Evolutionary conservation across 23 red algal species (phyloP).

Genomic region (Gracilaria domingensis): DNA sequence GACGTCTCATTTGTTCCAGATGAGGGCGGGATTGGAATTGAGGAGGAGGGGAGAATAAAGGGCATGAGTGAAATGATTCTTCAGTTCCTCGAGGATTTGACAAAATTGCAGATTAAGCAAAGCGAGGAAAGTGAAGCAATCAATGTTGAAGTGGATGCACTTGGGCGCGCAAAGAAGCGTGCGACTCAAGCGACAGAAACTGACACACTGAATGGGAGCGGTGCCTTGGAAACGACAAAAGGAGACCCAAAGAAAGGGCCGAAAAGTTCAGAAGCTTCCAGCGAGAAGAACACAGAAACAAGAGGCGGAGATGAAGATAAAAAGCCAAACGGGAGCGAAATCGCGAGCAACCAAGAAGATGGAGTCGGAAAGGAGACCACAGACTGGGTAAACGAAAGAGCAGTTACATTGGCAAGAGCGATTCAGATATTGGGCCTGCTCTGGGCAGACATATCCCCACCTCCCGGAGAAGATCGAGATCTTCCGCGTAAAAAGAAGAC

Average conservation of each 20-base stretch:
- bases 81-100: conserved; percentile 48
- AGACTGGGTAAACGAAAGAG: conserved; percentile 57
- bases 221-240: not conserved
- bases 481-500: not conserved
- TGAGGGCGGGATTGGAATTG: conserved; percentile 49
- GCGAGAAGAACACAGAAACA: not conserved
- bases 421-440: conserved; percentile 24
- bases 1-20: conserved; percentile 50
- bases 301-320: not conserved
- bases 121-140: conserved; percentile 7
- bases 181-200: not conserved
- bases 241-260: not conserved
- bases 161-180: conserved; percentile 6
- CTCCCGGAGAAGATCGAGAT: conserved; percentile 37
- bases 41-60: conserved; percentile 36
- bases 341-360: not conserved
- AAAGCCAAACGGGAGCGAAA: not conserved
- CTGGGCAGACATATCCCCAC: conserved; percentile 47
- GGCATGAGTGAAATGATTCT: conserved; percentile 40
- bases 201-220: not conserved
- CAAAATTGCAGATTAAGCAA: conserved; percentile 35
- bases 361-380: conserved; percentile 20
- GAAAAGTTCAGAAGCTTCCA: not conserved
- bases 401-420: conserved; percentile 55
- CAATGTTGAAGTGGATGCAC: conserved; percentile 27